Evolutionary conservation across 768 basidiomycete species (phyloP), one percentile per base, ranked within the genome.

Genomic region (Lactarius sanguifluus): DNA sequence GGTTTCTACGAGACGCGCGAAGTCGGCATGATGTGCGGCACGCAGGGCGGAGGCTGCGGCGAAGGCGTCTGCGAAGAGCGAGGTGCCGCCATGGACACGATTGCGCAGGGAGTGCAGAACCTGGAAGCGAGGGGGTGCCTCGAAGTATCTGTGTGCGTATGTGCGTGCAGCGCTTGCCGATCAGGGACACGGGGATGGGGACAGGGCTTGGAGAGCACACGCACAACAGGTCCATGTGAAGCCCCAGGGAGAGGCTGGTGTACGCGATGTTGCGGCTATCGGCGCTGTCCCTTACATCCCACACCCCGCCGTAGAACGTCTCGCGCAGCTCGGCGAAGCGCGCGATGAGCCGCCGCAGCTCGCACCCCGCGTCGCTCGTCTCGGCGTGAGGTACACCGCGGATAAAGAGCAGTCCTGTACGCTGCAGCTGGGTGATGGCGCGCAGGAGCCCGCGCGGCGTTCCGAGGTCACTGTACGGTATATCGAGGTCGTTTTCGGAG

Each of bases 181-280:
- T 50, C 12, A 50, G 23, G 50, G 18, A 9, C 43, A 45, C 23
- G 0, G 23, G 7, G 23, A 25, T 5, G 23, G 13, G n/a, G 12
- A 15, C 40, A 6, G 40, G 15, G 16, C 50, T 5, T 12, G 12
- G 12, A n/a, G 41, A 13, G 28, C 30, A 25, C 13, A 82, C 93
- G 69, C 73, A 96, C 94, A 91, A 77, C 0, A 98, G 79, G 78
- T 98, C 96, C 90, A 93, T 92, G 73, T 98, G 96, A 25, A 96
- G 74, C 0, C 90, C 96, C 10, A 99, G 81, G 70, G 92, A 83
- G 30, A 97, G 81, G 75, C 94, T 88, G 15, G 96, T 99, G 75
- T 97, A 98, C 4, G 96, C 96, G 64, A 99, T 94, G 75, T 99
- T 99, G 70, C 81, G 84, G 72, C 91, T 91, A 63, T 92, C 81